Conservation (phyloP, 2,329 filamentous ascomycete species). For the Chrysosporium queenslandicum region DNA sequence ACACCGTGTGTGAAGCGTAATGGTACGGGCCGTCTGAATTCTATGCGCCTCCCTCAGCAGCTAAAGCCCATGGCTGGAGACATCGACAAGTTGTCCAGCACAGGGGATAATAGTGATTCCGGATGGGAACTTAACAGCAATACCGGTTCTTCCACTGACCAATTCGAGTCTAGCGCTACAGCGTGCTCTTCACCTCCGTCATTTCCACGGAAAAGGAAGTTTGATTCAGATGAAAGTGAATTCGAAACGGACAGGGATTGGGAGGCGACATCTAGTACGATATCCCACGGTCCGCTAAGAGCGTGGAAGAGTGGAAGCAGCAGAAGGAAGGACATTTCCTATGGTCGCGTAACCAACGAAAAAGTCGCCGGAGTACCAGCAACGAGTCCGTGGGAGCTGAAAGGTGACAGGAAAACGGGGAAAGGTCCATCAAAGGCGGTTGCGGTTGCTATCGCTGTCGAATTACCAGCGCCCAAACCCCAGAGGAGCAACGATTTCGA, state of each 20-base stretch:
- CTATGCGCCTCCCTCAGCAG: not conserved
- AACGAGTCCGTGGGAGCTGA: not conserved
- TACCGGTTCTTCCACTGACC: not conserved
- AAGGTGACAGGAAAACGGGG: not conserved
- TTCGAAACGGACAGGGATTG: too few relatives aligned
- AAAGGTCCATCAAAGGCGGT: not conserved
- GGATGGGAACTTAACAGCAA: slow-evolving; percentile 4
- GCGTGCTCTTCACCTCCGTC: slow-evolving; percentile 2
- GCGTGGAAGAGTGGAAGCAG: not conserved
- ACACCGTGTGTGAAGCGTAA: slow-evolving; percentile 5
- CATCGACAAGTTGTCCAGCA: not conserved
- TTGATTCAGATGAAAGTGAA: not conserved
- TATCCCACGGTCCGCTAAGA: too few relatives aligned
- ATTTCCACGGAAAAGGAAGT: slow-evolving; percentile 9
- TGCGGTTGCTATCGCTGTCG: slow-evolving; percentile 7
- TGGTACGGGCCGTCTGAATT: not conserved
- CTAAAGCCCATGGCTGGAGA: not conserved
- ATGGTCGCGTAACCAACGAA: not conserved
- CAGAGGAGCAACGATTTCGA: slow-evolving; percentile 6
- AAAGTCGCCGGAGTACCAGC: too few relatives aligned
- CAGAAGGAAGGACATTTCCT: not conserved
- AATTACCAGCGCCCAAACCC: not conserved
- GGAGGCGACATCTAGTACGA: not conserved
- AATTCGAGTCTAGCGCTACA: slow-evolving; percentile 6
- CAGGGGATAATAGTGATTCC: slow-evolving; percentile 1